These are phyloP conservation scores for Primulina eburnea DNA, from an alignment of 257 asterid species.

Conservation along the genomic window DNA sequence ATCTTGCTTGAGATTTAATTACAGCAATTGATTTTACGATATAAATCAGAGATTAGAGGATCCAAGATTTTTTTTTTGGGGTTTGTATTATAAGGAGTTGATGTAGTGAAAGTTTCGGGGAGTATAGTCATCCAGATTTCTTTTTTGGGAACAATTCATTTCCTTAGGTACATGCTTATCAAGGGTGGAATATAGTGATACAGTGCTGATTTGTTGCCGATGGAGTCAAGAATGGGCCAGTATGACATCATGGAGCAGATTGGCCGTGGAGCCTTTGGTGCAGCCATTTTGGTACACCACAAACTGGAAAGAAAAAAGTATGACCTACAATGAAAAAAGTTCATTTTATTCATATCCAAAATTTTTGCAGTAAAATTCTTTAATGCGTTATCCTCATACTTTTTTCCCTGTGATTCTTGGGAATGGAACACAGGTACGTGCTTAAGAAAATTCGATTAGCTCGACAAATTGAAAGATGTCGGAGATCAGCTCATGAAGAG, in stretches of 20 bases:
- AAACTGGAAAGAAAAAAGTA: conserved; percentile 84
- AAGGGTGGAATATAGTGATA: conserved; percentile 13
- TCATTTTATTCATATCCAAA: conserved; percentile 12
- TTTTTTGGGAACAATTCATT: conserved; percentile 8
- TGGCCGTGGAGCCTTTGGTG: conserved; percentile 99
- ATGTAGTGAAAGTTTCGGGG: conserved; percentile 24
- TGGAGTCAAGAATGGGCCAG: conserved; percentile 97
- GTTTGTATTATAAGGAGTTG: conserved; percentile 5
- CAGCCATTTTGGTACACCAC: conserved; percentile 96
- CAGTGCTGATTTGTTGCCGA: conserved; percentile 30
- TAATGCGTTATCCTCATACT: conserved; percentile 11
- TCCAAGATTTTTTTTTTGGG: conserved; percentile 14
- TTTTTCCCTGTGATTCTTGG: conserved; percentile 23
- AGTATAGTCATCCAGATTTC: conserved; percentile 7
- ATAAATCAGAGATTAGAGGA: conserved; percentile 16
- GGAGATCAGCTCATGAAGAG: conserved; percentile 99
- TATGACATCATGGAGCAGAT: conserved; percentile 99
- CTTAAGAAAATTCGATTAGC: conserved; percentile 96
- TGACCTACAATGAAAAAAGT: conserved; percentile 15
- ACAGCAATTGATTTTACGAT: conserved; percentile 25
- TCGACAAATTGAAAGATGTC: conserved; percentile 95
- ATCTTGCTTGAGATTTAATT: conserved; percentile 3
- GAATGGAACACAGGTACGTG: conserved; percentile 60
- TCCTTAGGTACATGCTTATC: not conserved
- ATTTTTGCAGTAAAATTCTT: conserved; percentile 5